Evolutionary conservation across 176 grass and related monocot species (phyloP).

Genomic region (Lolium perenne): DNA sequence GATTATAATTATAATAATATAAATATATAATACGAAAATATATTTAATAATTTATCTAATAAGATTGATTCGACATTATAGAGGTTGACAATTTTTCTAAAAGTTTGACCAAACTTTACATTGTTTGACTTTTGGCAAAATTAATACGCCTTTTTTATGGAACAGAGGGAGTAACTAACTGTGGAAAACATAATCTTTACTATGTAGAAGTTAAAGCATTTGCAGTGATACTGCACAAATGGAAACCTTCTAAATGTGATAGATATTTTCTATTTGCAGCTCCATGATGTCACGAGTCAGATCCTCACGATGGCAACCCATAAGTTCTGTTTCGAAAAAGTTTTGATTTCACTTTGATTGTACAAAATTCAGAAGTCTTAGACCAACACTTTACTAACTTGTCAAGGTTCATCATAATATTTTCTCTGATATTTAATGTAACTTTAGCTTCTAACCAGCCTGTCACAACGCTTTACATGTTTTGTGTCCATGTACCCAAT

Average conservation of each 20-base stretch:
- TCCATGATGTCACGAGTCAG: neutral
- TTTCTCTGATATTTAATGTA: neutral
- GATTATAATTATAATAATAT: too few relatives aligned
- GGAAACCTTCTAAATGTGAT: neutral
- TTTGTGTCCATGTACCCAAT: too few relatives aligned
- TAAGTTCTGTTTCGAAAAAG: neutral
- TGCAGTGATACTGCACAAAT: neutral
- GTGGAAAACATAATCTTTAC: neutral
- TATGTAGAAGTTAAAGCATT: conserved; percentile 22
- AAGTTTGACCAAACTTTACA: too few relatives aligned
- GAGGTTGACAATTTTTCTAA: too few relatives aligned
- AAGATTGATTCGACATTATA: too few relatives aligned
- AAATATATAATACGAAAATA: too few relatives aligned
- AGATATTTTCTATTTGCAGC: neutral
- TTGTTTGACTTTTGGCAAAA: too few relatives aligned
- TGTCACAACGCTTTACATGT: neutral
- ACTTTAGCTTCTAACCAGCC: neutral
- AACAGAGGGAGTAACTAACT: neutral
- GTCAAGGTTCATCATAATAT: neutral
- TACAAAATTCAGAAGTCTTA: neutral
- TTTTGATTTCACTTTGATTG: conserved; percentile 1
- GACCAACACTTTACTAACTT: neutral
- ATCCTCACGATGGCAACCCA: neutral
- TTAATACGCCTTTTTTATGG: too few relatives aligned
- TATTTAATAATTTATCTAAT: too few relatives aligned